phyloP scores from a whole-genome alignment of 2,329 filamentous ascomycete genomes.

The Diaporthe ilicicola region DNA sequence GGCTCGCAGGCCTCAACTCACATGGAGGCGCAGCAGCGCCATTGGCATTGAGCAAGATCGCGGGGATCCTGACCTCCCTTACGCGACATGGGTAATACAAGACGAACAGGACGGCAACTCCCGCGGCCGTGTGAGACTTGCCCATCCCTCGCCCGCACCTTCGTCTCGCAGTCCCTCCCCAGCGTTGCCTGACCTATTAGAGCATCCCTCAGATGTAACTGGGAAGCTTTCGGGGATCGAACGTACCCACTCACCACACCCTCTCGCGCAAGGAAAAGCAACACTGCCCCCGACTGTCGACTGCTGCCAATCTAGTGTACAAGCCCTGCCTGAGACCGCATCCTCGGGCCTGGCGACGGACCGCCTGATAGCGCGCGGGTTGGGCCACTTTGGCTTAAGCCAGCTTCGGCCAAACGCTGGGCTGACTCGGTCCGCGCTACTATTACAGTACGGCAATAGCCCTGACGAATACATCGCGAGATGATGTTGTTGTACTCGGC shows the following conservation, averaged over 20 bases:
- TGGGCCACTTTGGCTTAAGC: constrained; percentile 14
- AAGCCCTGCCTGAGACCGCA: constrained; percentile 29
- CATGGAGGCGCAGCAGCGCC: background rate
- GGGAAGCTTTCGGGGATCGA: constrained; percentile 7
- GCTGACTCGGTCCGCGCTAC: constrained; percentile 28
- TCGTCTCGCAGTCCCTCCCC: constrained; percentile 6
- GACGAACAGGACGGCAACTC: constrained; percentile 30
- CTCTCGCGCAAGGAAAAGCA: constrained; percentile 20
- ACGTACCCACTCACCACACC: constrained; percentile 16
- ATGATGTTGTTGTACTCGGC: constrained; percentile 28
- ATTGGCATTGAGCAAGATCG: constrained; percentile 16
- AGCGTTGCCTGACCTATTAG: constrained; percentile 15
- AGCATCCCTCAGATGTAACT: constrained; percentile 7
- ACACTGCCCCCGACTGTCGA: constrained; percentile 2
- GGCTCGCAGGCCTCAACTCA: background rate
- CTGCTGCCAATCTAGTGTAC: constrained; percentile 23
- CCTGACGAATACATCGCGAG: constrained; percentile 1
- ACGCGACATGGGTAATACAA: constrained; percentile 19
- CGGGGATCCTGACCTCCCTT: constrained; percentile 2
- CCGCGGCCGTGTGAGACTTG: constrained; percentile 19
- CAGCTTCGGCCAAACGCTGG: constrained; percentile 26
- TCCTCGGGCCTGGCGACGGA: constrained; percentile 28
- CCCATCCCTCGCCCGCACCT: constrained; percentile 5
- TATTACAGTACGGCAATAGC: background rate
- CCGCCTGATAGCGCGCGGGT: constrained; percentile 23